phyloP scores from a whole-genome alignment of 176 grass and related monocot genomes.

The Carex kokanica region DNA sequence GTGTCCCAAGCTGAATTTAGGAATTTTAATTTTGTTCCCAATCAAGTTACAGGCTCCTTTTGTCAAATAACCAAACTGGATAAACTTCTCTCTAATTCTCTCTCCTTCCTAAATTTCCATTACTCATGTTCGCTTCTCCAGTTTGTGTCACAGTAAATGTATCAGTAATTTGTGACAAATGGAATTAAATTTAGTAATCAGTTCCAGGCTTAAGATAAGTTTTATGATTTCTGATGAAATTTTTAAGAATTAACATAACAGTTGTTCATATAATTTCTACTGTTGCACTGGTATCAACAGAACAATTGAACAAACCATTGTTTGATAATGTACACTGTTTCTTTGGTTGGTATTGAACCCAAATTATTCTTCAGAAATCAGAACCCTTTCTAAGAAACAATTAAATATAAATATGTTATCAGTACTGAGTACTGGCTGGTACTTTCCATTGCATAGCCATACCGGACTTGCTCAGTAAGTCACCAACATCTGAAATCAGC shows the following conservation, averaged over 20 bases:
- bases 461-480: background rate
- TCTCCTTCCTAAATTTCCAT: background rate
- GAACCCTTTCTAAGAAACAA: background rate
- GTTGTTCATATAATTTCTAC: background rate
- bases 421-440: background rate
- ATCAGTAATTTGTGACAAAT: background rate
- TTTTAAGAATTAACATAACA: background rate
- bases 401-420: background rate
- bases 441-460: background rate
- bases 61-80: background rate
- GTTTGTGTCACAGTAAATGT: background rate
- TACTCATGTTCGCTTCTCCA: background rate
- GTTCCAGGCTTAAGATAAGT: background rate
- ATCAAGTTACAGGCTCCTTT: background rate
- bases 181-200: background rate
- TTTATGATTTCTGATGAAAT: background rate
- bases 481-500: background rate
- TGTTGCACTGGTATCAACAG: background rate
- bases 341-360: background rate
- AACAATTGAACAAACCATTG: background rate
- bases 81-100: background rate
- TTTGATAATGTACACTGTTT: background rate
- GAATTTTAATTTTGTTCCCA: background rate
- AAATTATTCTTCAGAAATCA: background rate
- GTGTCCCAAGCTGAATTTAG: background rate